A percentile compares a stretch with the other conserved stretches of the same genome.
These are phyloP conservation scores for Astrothelium subdiscretum DNA, from an alignment of 495 filamentous ascomycete species.

Conservation along the genomic window DNA sequence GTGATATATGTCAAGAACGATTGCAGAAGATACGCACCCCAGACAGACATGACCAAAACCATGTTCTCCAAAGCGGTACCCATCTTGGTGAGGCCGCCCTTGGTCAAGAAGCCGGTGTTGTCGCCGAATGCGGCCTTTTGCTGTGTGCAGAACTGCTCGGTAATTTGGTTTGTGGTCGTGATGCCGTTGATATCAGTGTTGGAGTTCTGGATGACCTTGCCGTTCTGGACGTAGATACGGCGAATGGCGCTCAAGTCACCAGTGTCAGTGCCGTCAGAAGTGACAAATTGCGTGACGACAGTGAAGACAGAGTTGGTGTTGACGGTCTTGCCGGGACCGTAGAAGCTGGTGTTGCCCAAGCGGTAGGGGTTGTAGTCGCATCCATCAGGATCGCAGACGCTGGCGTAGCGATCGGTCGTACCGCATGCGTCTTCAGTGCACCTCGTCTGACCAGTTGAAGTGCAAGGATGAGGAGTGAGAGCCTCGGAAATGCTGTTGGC, in stretches of 20 bases:
- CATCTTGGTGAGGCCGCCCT: slow-evolving; percentile 51
- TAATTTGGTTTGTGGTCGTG: slow-evolving; percentile 44
- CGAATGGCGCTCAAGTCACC: slow-evolving; percentile 45
- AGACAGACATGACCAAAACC: slow-evolving; percentile 70
- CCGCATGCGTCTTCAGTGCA: slow-evolving; percentile 43
- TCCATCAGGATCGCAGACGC: slow-evolving; percentile 53
- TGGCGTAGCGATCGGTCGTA: slow-evolving; percentile 33
- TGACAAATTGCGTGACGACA: slow-evolving; percentile 56
- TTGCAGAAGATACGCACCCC: slow-evolving; percentile 30
- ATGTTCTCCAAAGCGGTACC: slow-evolving; percentile 47
- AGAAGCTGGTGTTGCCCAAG: slow-evolving; percentile 43
- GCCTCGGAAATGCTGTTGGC: slow-evolving; percentile 20
- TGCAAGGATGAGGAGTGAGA: slow-evolving; percentile 25
- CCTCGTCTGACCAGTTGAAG: slow-evolving; percentile 18
- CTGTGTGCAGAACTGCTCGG: slow-evolving; percentile 45
- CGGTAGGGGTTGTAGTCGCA: slow-evolving; percentile 56
- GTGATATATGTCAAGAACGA: background rate
- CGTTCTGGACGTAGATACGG: slow-evolving; percentile 51
- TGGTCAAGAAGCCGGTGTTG: slow-evolving; percentile 41
- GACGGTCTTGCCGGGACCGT: slow-evolving; percentile 41
- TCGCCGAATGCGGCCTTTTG: slow-evolving; percentile 54
- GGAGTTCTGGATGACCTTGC: slow-evolving; percentile 48
- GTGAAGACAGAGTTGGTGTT: slow-evolving; percentile 52
- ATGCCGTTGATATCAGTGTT: slow-evolving; percentile 40
- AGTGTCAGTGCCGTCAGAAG: slow-evolving; percentile 32